These are phyloP conservation scores for Agaricales sp. DNA, from an alignment of 1,284 basidiomycete genomes.

Conservation along the genomic window DNA sequence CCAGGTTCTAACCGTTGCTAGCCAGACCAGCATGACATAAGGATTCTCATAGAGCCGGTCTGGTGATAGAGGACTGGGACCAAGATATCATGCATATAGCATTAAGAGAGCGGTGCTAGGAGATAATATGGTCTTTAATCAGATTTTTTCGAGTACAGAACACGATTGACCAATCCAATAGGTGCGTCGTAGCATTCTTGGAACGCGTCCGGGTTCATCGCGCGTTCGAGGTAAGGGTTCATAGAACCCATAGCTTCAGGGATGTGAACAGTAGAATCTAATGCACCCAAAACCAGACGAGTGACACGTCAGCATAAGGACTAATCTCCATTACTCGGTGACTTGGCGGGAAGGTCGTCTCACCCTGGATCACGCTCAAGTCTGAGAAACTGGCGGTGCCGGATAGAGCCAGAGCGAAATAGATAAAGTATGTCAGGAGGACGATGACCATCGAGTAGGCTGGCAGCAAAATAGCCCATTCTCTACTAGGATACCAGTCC, in stretches of 20 bases:
- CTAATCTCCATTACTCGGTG: slow-evolving; percentile 4
- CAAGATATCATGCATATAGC: too few species aligned
- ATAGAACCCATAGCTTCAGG: slow-evolving; percentile 21
- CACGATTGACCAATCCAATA: slow-evolving; percentile 69
- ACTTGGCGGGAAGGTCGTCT: slow-evolving; percentile 8
- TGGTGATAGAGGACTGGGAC: too few species aligned
- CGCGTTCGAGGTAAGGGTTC: slow-evolving; percentile 40
- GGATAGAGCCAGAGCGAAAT: slow-evolving; percentile 65
- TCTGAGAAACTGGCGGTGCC: slow-evolving; percentile 65
- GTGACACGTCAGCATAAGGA: neutral
- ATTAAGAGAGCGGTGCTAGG: too few species aligned
- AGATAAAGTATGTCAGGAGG: slow-evolving; percentile 69
- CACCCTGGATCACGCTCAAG: slow-evolving; percentile 56
- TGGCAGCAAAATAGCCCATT: slow-evolving; percentile 82
- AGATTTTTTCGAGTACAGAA: too few species aligned
- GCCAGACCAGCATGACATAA: too few species aligned
- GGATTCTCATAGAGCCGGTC: too few species aligned
- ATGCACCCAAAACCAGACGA: neutral
- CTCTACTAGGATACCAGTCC: slow-evolving; percentile 81
- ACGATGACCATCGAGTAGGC: slow-evolving; percentile 67
- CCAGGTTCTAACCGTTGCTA: too few species aligned
- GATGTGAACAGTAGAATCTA: slow-evolving; percentile 46
- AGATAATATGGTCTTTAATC: too few species aligned
- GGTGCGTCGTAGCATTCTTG: slow-evolving; percentile 75
- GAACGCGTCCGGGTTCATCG: slow-evolving; percentile 30